Evolutionary conservation across 2,329 filamentous ascomycete genomes (phyloP), one percentile per base, ranked within the genome.

Genomic region (Alternaria sp.): DNA sequence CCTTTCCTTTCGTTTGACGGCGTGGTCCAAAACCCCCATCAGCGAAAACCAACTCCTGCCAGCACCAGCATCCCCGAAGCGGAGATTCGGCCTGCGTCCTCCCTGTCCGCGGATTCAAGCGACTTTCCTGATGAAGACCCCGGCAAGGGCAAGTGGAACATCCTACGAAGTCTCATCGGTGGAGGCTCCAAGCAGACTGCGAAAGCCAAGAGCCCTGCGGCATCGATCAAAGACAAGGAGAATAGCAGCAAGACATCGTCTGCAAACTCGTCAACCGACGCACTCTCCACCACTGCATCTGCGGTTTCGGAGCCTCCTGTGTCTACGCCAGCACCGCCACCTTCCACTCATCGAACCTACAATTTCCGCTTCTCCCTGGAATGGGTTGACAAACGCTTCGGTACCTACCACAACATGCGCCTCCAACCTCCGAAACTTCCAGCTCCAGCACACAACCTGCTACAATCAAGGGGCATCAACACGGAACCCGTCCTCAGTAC

Each of bases 301-400:
- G 30, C 59, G 11, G 45, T 45, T 46, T 46, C 59, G 11, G 66
- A 72, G 40, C 56, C 47, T 19, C 40, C 54, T 21, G 55, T 52
- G 13, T 36, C 49, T 17, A 36, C 63, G 43, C 63, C 68, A n/a
- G 74, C 84, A 2, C 78, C 82, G 12, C 84, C 84, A 57, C 84
- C 84, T 57, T 6, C 86, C 81, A 88, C 68, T 81, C 86, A 75
- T 81, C 85, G 75, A 83, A 85, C 81, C 67, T 93, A 88, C 72
- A 85, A 88, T 63, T 94, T 94, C 83, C 91, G 90, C 65, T 94
- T 94, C 73, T 88, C 90, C 10, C 84, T 93, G 3, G 89, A 91
- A 63, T 90, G 87, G 85, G 84, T 89, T 44, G 86, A 88, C 61
- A 85, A 85, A 59, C 80, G 71, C 78, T 85, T 86, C 66, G 83